Evolutionary conservation across 2,329 filamentous ascomycete genomes (phyloP).

Genomic region (Penicillium sp.): DNA sequence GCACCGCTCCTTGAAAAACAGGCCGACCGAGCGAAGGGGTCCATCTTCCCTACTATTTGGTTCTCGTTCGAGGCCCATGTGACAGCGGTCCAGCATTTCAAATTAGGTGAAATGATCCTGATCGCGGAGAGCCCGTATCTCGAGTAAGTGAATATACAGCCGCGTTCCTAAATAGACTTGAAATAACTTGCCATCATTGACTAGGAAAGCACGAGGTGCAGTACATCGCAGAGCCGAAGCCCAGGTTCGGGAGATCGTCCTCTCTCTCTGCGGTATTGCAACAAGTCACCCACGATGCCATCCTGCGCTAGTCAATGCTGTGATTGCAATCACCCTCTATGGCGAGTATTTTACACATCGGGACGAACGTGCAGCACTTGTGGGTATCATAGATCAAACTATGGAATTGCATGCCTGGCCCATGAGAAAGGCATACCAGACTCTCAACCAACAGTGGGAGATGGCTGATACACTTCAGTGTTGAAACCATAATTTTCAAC

Average conservation of each 20-base stretch:
- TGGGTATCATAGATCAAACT: constrained; percentile 19
- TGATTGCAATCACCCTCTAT: constrained; percentile 21
- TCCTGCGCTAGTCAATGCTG: constrained; percentile 25
- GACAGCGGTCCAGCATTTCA: constrained; percentile 23
- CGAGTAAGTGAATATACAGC: constrained; percentile 7
- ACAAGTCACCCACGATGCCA: constrained; percentile 13
- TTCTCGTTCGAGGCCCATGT: constrained; percentile 23
- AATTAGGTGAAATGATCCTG: constrained; percentile 24
- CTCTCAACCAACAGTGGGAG: constrained; percentile 28
- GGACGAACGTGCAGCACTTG: constrained; percentile 18
- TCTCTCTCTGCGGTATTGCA: constrained; percentile 23
- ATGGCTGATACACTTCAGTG: constrained; percentile 50
- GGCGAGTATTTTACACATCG: constrained; percentile 23
- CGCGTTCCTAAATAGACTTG: not conserved
- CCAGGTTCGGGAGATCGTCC: constrained; percentile 21
- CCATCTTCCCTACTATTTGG: constrained; percentile 26
- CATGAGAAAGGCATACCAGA: constrained; percentile 49
- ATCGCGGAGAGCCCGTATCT: constrained; percentile 22
- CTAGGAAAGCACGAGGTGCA: constrained; percentile 11
- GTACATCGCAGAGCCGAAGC: constrained; percentile 21
- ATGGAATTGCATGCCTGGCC: constrained; percentile 35
- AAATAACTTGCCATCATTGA: not conserved
- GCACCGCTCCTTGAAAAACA: constrained; percentile 16
- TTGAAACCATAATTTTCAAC: not conserved
- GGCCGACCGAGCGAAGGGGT: constrained; percentile 19